phyloP scores from a whole-genome alignment of 2,329 filamentous ascomycete species.

The Pseudogymnoascus sp. region DNA sequence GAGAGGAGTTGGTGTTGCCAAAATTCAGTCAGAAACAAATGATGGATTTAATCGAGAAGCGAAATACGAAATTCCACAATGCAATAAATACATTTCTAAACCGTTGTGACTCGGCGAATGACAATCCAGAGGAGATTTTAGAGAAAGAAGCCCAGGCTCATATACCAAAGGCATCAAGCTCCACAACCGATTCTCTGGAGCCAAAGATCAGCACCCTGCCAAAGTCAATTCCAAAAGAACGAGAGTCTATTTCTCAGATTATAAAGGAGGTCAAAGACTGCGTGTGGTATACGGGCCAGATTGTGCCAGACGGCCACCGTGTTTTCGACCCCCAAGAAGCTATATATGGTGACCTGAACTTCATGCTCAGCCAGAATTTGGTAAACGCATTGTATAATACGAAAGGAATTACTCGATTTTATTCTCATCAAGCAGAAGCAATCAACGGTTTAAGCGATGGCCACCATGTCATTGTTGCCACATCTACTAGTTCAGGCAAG shows the following conservation, averaged over 20 bases:
- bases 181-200: conserved; percentile 27
- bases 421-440: conserved; percentile 86
- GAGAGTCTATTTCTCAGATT: conserved; percentile 76
- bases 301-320: conserved; percentile 86
- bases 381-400: conserved; percentile 97
- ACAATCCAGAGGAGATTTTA: conserved; percentile 62
- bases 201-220: conserved; percentile 42
- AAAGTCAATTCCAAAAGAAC: conserved; percentile 66
- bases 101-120: conserved; percentile 52
- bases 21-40: conserved; percentile 91
- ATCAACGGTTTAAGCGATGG: conserved; percentile 81
- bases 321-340: conserved; percentile 81
- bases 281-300: conserved; percentile 85
- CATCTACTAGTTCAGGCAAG: conserved; percentile 93
- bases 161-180: conserved; percentile 52
- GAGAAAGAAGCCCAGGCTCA: conserved; percentile 47
- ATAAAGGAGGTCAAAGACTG: conserved; percentile 72
- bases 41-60: conserved; percentile 78
- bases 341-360: conserved; percentile 74
- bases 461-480: conserved; percentile 82
- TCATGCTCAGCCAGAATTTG: conserved; percentile 77
- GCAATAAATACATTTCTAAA: conserved; percentile 73
- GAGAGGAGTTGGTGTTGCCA: conserved; percentile 83
- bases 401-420: conserved; percentile 75
- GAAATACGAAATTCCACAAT: conserved; percentile 73